Evolutionary conservation across 176 grass and related monocot species (phyloP).

Genomic region (Phoenix roebelenii): DNA sequence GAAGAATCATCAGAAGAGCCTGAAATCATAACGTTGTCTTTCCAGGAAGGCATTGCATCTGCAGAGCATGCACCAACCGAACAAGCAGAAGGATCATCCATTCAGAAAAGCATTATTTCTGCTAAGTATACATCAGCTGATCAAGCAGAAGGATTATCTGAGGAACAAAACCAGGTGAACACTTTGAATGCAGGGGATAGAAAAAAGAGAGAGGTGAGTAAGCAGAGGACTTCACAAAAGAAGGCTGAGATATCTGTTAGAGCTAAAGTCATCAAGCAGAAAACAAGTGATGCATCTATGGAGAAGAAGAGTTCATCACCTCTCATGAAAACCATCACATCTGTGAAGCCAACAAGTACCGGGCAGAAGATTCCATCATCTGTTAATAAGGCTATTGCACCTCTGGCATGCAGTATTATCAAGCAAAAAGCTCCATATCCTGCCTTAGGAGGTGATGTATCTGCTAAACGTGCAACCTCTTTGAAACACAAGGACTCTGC

Average conservation of each 20-base stretch:
- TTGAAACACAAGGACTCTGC: conserved; percentile 14
- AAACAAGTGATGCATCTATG: background rate
- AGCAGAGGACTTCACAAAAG: background rate
- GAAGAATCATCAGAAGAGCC: conserved; percentile 7
- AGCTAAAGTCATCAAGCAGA: background rate
- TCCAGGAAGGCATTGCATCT: background rate
- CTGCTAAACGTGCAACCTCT: conserved; percentile 5
- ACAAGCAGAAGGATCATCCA: background rate
- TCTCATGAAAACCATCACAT: background rate
- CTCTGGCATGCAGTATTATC: conserved; percentile 20
- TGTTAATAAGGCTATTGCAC: background rate
- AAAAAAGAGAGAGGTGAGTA: conserved; percentile 6
- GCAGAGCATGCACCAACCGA: background rate
- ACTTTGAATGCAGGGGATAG: conserved; percentile 7
- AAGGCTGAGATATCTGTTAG: background rate
- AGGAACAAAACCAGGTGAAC: background rate
- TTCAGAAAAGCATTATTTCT: too few relatives aligned
- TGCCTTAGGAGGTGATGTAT: conserved; percentile 6
- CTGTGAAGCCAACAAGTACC: too few relatives aligned
- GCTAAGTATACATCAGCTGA: background rate
- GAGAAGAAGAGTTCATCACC: background rate
- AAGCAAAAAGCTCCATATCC: conserved; percentile 16
- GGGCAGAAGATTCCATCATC: background rate
- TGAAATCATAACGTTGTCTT: background rate
- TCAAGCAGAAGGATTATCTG: background rate